Evolutionary conservation across 768 basidiomycete species (phyloP).

Genomic region (Leccinum barrowsii): DNA sequence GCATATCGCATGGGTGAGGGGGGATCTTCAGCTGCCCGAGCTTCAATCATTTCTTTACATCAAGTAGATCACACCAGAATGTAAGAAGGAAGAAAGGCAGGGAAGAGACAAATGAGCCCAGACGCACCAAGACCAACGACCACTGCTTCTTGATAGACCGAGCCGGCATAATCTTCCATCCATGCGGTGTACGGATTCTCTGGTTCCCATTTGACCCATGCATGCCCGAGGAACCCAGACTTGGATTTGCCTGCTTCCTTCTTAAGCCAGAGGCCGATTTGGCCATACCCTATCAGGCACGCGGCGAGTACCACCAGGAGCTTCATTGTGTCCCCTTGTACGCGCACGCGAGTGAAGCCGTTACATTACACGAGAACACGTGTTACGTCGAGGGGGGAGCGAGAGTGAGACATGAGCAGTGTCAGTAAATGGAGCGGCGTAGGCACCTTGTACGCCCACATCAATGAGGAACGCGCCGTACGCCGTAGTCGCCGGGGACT

Average conservation of each 20-base stretch:
- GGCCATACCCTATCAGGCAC: conserved; percentile 89
- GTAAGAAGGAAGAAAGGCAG: neutral
- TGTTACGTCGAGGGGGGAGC: too few species aligned
- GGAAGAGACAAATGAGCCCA: neutral
- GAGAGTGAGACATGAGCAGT: neutral
- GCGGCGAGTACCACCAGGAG: conserved; percentile 80
- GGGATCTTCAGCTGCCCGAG: conserved; percentile 53
- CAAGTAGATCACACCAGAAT: neutral
- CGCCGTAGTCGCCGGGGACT: conserved; percentile 71
- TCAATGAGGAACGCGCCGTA: conserved; percentile 88
- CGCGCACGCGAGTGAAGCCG: neutral
- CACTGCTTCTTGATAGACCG: conserved; percentile 70
- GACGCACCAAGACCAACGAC: conserved; percentile 65
- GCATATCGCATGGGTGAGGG: conserved; percentile 56
- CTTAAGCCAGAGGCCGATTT: conserved; percentile 83
- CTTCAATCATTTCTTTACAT: conserved; percentile 68
- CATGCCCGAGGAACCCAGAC: neutral
- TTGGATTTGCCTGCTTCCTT: conserved; percentile 43
- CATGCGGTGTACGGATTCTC: conserved; percentile 73
- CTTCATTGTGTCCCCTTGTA: conserved; percentile 61
- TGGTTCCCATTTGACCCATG: conserved; percentile 51
- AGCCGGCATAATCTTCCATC: conserved; percentile 79
- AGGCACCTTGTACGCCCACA: conserved; percentile 50
- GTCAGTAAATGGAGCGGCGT: neutral
- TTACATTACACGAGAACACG: neutral